Conservation (phyloP, 371 early-diverging fungal genomes). For the Mortierella sp. region DNA sequence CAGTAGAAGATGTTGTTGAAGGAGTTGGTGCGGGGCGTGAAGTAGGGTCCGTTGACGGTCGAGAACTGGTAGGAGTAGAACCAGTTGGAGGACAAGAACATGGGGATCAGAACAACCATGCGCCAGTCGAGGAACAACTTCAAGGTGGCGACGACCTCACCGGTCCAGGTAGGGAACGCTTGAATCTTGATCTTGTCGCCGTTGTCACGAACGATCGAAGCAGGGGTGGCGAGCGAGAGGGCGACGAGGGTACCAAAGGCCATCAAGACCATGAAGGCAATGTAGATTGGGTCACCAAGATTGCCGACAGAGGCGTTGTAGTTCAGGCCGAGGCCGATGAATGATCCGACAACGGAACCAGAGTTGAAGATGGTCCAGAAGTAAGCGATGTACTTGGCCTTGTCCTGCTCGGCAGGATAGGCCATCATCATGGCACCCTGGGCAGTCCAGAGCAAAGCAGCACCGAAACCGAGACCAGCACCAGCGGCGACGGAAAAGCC, state of each 20-base stretch:
- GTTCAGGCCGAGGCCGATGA: slow-evolving; percentile 75
- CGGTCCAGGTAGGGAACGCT: slow-evolving; percentile 59
- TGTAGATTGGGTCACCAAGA: slow-evolving; percentile 60
- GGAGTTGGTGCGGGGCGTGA: slow-evolving; percentile 18
- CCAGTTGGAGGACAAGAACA: slow-evolving; percentile 69
- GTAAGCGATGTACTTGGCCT: slow-evolving; percentile 78
- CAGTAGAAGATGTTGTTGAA: slow-evolving; percentile 70
- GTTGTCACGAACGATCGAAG: slow-evolving; percentile 67
- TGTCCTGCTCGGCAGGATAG: slow-evolving; percentile 79
- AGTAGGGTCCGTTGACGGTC: slow-evolving; percentile 19
- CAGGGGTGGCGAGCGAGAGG: slow-evolving; percentile 66
- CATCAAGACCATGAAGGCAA: slow-evolving; percentile 74
- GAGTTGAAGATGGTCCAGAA: slow-evolving; percentile 86
- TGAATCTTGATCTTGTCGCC: slow-evolving; percentile 68
- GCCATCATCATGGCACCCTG: slow-evolving; percentile 85
- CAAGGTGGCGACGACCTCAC: slow-evolving; percentile 69
- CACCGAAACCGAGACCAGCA: slow-evolving; percentile 54
- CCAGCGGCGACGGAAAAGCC: slow-evolving; percentile 68
- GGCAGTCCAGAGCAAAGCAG: slow-evolving; percentile 68
- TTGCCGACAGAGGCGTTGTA: slow-evolving; percentile 51
- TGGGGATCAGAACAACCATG: slow-evolving; percentile 59
- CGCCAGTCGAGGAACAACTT: slow-evolving; percentile 73
- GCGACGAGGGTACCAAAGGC: slow-evolving; percentile 64
- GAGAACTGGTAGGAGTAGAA: slow-evolving; percentile 77
- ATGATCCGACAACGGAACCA: slow-evolving; percentile 71